Evolutionary conservation across 2,329 filamentous ascomycete species (phyloP), one percentile per base, ranked within the genome.

Genomic region (Penicillium sp.): DNA sequence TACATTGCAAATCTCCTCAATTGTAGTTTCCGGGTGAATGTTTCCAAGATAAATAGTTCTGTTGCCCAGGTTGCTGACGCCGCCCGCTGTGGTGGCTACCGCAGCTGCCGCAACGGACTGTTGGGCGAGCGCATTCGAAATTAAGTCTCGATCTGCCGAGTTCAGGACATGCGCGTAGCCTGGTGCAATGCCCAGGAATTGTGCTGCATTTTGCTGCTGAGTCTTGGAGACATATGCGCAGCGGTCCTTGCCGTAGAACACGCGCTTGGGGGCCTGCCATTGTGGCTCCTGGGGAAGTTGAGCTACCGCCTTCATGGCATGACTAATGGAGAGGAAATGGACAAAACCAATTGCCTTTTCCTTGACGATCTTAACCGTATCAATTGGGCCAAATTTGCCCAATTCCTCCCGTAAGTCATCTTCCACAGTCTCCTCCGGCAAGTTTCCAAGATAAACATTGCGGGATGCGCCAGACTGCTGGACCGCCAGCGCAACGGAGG

Each of bases 151-250:
- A 75, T 99, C 95, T 53, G 93, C 93, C 50, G 92, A 93, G 67
- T 96, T 98, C 64, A 99, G 83, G 75, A 97, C 93, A 74, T 98
- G 93, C 21, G 95, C 93, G 71, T 98, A 97, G 27, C 93, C 93
- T 37, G 95, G 95, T 21, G 95, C 92, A 69, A 99, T 99, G 54
- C 95, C 95, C 25, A 99, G 85, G 74, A 98, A 99, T 77, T 99
- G 95, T 33, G 95, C 95, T 8, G 95, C 95, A 69, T 99, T 99
- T 78, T 99, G 95, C 80, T 99, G 95, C 78, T 99, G 95, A 0
- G 95, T 99, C 85, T 99, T 99, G 58, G 95, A 99, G 52, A 99
- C 93, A 70, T 99, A 99, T 19, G 95, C 95, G 71, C 95, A 99
- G 61, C 95, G 87, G 75, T 99, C 95, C 81, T 99, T 99, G 77